phyloP scores from a whole-genome alignment of 306 rosid genomes.

The Sesbania bispinosa region DNA sequence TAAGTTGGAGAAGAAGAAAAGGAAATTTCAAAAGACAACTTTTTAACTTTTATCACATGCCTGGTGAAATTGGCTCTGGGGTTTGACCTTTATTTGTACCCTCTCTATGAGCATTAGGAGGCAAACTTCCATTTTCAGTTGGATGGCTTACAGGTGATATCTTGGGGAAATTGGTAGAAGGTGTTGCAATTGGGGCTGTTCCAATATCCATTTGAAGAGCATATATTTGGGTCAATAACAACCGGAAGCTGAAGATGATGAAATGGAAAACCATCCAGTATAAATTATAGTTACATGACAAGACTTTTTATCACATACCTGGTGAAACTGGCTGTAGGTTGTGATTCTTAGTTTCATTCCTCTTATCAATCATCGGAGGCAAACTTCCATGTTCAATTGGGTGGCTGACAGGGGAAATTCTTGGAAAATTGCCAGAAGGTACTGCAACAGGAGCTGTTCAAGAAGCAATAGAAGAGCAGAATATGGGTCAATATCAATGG shows the following conservation, averaged over 20 bases:
- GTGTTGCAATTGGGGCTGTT: conserved; percentile 44
- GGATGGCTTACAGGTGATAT: conserved; percentile 49
- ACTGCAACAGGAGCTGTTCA: conserved; percentile 44
- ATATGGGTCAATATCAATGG: conserved; percentile 18
- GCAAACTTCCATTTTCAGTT: conserved; percentile 42
- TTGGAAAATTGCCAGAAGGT: conserved; percentile 43
- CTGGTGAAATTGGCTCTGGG: conserved; percentile 32
- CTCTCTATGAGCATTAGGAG: conserved; percentile 39
- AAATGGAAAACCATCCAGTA: background rate
- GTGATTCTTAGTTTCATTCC: conserved; percentile 36
- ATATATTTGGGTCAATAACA: conserved; percentile 5
- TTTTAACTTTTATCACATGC: conserved; percentile 33
- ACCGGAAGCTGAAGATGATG: conserved; percentile 9
- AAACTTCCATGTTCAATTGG: conserved; percentile 45
- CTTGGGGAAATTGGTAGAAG: conserved; percentile 42
- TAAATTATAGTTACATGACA: conserved; percentile 9
- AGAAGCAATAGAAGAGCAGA: conserved; percentile 2
- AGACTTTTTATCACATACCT: conserved; percentile 23
- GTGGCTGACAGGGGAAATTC: conserved; percentile 44
- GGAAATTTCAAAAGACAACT: conserved; percentile 16
- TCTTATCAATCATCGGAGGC: conserved; percentile 44
- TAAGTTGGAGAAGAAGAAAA: conserved; percentile 4
- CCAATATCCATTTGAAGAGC: conserved; percentile 11
- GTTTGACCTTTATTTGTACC: conserved; percentile 27
- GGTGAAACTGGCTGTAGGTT: conserved; percentile 21